These are phyloP conservation scores for Passiflora organensis DNA, from an alignment of 345 rosid species.

Conservation along the genomic window DNA sequence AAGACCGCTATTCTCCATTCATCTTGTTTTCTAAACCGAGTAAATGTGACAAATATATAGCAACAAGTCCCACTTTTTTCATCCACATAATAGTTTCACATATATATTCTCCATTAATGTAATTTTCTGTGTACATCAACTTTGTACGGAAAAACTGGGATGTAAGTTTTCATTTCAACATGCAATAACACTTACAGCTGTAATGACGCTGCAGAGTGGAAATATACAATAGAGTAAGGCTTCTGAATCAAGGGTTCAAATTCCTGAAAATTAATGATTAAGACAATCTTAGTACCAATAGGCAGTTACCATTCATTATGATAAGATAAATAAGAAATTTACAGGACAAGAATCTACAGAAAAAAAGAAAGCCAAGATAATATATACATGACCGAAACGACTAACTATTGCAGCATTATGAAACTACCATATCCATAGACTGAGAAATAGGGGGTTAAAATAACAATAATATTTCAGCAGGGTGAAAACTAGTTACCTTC, in stretches of 20 bases:
- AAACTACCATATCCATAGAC: not conserved
- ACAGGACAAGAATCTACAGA: no score
- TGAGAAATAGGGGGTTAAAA: not conserved
- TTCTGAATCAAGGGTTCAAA: conserved; percentile 94
- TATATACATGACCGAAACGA: no score
- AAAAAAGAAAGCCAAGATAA: not conserved
- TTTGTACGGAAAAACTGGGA: no score
- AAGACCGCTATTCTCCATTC: no score
- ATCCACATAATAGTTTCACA: no score
- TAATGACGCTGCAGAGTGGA: conserved; percentile 93
- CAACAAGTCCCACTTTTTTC: no score
- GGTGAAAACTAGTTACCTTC: conserved; percentile 43
- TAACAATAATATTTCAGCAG: not conserved
- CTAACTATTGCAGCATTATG: no score
- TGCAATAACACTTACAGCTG: conserved; percentile 61
- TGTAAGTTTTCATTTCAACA: no score
- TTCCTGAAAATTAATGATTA: conserved; percentile 56
- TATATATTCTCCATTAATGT: no score
- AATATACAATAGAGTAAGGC: conserved; percentile 84
- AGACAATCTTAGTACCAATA: not conserved
- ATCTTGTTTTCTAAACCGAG: no score
- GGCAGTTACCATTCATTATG: not conserved
- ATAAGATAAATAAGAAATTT: not conserved
- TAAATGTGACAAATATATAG: no score
- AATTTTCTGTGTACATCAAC: no score